A percentile compares a stretch with the other conserved stretches of the same genome.
phyloP scores from a whole-genome alignment of 768 basidiomycete species.

The Tephrocybe rancida region DNA sequence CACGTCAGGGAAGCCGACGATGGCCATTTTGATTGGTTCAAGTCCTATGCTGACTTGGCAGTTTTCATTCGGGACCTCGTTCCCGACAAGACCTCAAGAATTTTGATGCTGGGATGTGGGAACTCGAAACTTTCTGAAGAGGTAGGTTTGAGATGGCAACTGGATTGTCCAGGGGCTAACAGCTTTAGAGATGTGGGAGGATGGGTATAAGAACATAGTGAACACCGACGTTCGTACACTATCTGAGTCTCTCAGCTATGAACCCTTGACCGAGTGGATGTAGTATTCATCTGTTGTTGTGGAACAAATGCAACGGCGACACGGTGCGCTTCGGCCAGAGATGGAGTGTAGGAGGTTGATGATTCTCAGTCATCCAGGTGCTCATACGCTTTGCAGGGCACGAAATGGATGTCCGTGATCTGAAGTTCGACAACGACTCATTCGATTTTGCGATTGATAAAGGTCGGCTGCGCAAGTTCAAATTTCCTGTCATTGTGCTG shows the following conservation, averaged over 20 bases:
- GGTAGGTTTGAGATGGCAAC: slow-evolving; percentile 38
- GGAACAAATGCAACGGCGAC: slow-evolving; percentile 67
- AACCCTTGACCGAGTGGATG: background rate
- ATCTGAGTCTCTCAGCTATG: background rate
- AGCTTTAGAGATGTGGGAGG: slow-evolving; percentile 75
- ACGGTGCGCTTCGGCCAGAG: slow-evolving; percentile 50
- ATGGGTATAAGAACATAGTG: slow-evolving; percentile 79
- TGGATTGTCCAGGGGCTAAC: background rate
- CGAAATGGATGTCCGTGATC: slow-evolving; percentile 79
- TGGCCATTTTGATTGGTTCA: slow-evolving; percentile 86
- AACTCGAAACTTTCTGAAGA: slow-evolving; percentile 83
- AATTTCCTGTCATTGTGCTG: background rate
- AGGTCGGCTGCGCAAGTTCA: slow-evolving; percentile 36
- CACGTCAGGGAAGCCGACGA: slow-evolving; percentile 55
- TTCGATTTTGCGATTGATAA: slow-evolving; percentile 90
- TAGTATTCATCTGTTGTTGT: slow-evolving; percentile 80
- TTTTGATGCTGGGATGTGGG: slow-evolving; percentile 85
- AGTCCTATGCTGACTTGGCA: slow-evolving; percentile 75
- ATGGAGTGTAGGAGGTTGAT: slow-evolving; percentile 63
- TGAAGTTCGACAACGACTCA: slow-evolving; percentile 57
- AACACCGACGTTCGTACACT: slow-evolving; percentile 67
- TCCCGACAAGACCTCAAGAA: slow-evolving; percentile 58
- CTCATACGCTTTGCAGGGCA: slow-evolving; percentile 51
- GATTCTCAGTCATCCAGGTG: background rate
- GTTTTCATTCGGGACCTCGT: slow-evolving; percentile 61